Evolutionary conservation across 1,139 yeast genomes (phyloP).

Genomic region (Dujonia santamariae): DNA sequence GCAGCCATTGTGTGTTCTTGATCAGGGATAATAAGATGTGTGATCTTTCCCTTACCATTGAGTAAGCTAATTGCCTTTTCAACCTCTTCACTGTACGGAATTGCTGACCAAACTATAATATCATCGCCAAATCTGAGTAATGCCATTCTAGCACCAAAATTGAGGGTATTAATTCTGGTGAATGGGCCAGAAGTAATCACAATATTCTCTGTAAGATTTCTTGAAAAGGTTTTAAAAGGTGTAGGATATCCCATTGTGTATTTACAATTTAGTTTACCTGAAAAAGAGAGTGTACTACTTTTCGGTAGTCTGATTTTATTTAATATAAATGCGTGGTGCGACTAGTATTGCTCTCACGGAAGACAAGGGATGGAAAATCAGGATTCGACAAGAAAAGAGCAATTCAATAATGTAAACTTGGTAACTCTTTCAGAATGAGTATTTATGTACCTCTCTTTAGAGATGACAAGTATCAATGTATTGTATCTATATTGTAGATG

Average conservation of each 20-base stretch:
- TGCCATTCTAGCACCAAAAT: conserved; percentile 64
- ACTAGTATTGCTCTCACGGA: too few species aligned
- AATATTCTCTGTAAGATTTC: conserved; percentile 44
- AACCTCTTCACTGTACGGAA: conserved; percentile 53
- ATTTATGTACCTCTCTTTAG: too few species aligned
- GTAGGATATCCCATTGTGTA: conserved; percentile 37
- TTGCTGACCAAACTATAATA: conserved; percentile 57
- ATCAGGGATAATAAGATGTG: conserved; percentile 51
- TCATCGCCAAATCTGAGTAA: conserved; percentile 35
- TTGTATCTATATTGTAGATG: too few species aligned
- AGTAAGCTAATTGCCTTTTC: conserved; percentile 34
- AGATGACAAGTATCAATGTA: too few species aligned
- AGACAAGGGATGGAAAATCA: too few species aligned
- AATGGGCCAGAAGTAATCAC: conserved; percentile 51
- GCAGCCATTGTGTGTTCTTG: conserved; percentile 57
- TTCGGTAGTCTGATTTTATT: too few species aligned
- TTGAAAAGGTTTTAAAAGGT: conserved; percentile 36
- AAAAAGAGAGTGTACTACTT: too few species aligned
- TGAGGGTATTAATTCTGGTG: conserved; percentile 34
- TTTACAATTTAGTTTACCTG: too few species aligned
- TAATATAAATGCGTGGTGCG: too few species aligned
- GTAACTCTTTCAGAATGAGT: too few species aligned
- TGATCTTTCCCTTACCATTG: conserved; percentile 28
- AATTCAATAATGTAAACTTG: too few species aligned
- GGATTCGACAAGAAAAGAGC: too few species aligned